Evolutionary conservation across 768 basidiomycete genomes (phyloP).

Genomic region (Podaxis sp.): DNA sequence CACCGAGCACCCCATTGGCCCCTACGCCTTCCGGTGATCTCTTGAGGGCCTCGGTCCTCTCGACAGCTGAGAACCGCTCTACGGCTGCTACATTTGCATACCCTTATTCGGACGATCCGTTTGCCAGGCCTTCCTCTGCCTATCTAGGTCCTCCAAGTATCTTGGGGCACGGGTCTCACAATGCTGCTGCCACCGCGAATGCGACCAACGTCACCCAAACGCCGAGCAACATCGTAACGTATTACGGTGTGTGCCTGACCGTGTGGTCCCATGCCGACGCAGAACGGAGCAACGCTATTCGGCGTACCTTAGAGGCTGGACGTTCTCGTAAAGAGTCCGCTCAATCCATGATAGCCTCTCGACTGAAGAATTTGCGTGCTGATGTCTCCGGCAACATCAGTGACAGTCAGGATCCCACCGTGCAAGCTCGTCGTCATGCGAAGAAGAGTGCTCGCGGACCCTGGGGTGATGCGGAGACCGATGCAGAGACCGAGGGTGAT

Average conservation of each 20-base stretch:
- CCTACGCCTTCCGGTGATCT: constrained; percentile 72
- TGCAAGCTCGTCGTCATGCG: constrained; percentile 56
- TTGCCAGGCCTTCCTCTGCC: constrained; percentile 76
- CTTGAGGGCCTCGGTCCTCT: constrained; percentile 73
- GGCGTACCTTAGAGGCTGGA: constrained; percentile 77
- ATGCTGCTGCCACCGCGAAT: constrained; percentile 30
- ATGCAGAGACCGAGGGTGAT: constrained; percentile 73
- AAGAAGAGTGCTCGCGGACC: constrained; percentile 65
- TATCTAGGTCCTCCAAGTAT: constrained; percentile 79
- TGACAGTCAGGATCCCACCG: constrained; percentile 51
- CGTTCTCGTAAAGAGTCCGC: constrained; percentile 79
- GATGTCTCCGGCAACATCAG: constrained; percentile 45
- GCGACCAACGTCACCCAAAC: constrained; percentile 32
- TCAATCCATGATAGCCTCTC: constrained; percentile 67
- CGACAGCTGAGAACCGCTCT: constrained; percentile 57
- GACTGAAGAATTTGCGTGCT: constrained; percentile 63
- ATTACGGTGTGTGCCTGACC: constrained; percentile 89
- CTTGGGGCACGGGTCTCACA: constrained; percentile 46
- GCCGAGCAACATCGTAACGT: constrained; percentile 57
- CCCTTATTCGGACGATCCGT: constrained; percentile 76
- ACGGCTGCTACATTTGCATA: constrained; percentile 74
- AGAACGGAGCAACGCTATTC: constrained; percentile 81
- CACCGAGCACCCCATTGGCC: constrained; percentile 73
- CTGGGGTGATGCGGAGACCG: constrained; percentile 75
- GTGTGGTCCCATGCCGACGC: constrained; percentile 96